A percentile compares a stretch with the other conserved stretches of the same genome.
phyloP scores from a whole-genome alignment of 306 rosid genomes.

The Pachyrhizus erosus region DNA sequence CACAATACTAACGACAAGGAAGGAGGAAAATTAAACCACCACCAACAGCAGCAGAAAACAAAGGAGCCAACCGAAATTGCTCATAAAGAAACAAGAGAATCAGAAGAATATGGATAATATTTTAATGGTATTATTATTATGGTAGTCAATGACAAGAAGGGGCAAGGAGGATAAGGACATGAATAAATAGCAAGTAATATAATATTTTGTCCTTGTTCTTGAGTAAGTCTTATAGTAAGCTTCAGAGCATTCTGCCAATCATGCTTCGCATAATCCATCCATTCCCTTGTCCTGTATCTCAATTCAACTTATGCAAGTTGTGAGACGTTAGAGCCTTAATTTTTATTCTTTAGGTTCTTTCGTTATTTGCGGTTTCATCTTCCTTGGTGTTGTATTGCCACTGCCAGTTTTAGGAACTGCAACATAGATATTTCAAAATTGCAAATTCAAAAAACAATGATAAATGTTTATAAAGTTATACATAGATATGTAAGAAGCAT shows the following conservation, averaged over 20 bases:
- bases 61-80: too few species aligned
- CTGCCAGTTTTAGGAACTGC: too few species aligned
- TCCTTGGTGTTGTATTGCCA: neutral
- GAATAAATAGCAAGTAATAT: neutral
- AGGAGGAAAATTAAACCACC: neutral
- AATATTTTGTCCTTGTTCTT: neutral
- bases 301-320: too few species aligned
- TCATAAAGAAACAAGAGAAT: too few species aligned
- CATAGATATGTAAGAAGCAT: too few species aligned
- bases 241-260: neutral
- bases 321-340: too few species aligned
- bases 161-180: neutral
- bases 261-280: neutral
- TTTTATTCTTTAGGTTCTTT: too few species aligned
- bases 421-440: too few species aligned
- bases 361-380: too few species aligned
- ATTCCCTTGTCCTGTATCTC: too few species aligned
- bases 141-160: neutral
- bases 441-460: neutral
- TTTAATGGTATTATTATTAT: neutral
- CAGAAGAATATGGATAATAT: neutral
- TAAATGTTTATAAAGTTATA: too few species aligned
- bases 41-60: neutral
- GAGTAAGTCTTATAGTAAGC: neutral
- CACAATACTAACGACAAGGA: neutral